A percentile compares a stretch with the other conserved stretches of the same genome.
phyloP scores from a whole-genome alignment of 2,329 filamentous ascomycete species.

The Onygena corvina region DNA sequence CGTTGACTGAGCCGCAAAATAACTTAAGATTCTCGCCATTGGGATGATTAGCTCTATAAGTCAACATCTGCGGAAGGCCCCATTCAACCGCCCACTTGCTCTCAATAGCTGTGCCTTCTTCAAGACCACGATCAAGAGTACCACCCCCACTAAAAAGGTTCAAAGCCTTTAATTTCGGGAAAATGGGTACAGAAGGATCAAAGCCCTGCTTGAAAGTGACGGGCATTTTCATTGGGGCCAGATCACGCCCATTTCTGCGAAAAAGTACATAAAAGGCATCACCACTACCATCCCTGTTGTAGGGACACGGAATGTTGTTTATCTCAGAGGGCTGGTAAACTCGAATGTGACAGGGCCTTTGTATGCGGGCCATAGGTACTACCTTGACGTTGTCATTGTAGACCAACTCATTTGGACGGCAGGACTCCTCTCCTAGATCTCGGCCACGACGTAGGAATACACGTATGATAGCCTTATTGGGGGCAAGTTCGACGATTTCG shows the following conservation, averaged over 20 bases:
- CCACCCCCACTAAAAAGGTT: conserved; percentile 70
- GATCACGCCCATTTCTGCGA: conserved; percentile 17
- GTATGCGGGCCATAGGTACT: conserved; percentile 34
- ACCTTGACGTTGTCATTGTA: conserved; percentile 36
- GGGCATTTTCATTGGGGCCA: conserved; percentile 14
- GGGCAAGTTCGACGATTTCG: conserved; percentile 39
- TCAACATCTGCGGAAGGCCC: conserved; percentile 52
- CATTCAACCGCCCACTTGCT: conserved; percentile 60
- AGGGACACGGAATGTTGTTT: conserved; percentile 46
- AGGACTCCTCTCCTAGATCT: conserved; percentile 31
- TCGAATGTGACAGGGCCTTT: conserved; percentile 49
- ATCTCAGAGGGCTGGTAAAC: conserved; percentile 37
- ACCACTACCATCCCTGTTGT: conserved; percentile 52
- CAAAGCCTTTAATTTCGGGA: conserved; percentile 44
- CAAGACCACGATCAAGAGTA: conserved; percentile 63
- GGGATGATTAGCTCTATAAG: conserved; percentile 56
- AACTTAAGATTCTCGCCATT: conserved; percentile 35
- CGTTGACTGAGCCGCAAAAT: conserved; percentile 61
- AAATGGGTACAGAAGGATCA: conserved; percentile 30
- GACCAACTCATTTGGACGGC: conserved; percentile 42
- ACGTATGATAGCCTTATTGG: conserved; percentile 36
- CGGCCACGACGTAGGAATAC: conserved; percentile 40
- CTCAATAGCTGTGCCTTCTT: conserved; percentile 55
- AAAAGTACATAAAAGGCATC: conserved; percentile 54
- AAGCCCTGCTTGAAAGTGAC: conserved; percentile 43